Base-by-base conservation (phyloP, 2,329 filamentous ascomycete genomes). In the Xylariaceae sp. region DNA sequence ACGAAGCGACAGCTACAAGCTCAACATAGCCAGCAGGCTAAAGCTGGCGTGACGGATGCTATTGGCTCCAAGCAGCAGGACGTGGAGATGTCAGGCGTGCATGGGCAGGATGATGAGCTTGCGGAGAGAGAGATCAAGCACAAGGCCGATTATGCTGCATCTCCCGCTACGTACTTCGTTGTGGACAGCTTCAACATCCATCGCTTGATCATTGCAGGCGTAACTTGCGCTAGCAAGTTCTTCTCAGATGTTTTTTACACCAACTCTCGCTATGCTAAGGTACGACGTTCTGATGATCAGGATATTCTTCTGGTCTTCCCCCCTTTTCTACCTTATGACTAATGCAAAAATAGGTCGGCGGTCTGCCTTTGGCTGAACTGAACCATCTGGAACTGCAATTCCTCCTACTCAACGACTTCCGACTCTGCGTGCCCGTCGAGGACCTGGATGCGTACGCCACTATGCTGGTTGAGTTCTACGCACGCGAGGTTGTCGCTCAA, bases 131-230 rank as follows among this genome's bases (percentile, higher is more conserved):
- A 51, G 4, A 18, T 15, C 18, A 23, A 41, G 15, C 23, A 50
- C 23, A 59, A 35, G 17, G 6, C 75, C 4, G 72, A 72, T 53
- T 70, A 69, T 35, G 39, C 61, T 39, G 55, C 69, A 11, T 68
- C 74, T 9, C 67, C 71, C n/a, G 79, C 80, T 4, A 84, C 82
- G 7, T 85, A 83, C 61, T 97, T 99, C 72, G 93, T 97, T 47
- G 94, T 97, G 9, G 94, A 99, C 76, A 97, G 94, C 76, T 99
- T 94, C 78, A 99, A 99, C 76, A 97, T 99, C 64, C 94, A 99
- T 73, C 87, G 94, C 57, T 80, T 99, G 57, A 92, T 97, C 57
- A 99, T 99, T 72, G 91, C 94, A 1, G 94, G 93, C 41, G 94
- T 99, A 50, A 99, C 94, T 2, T 97, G 94, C 75, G 92, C 94